A percentile compares a stretch with the other conserved stretches of the same genome.
Conservation (phyloP, 2,329 filamentous ascomycete species). For the Fusarium multiceps region DNA sequence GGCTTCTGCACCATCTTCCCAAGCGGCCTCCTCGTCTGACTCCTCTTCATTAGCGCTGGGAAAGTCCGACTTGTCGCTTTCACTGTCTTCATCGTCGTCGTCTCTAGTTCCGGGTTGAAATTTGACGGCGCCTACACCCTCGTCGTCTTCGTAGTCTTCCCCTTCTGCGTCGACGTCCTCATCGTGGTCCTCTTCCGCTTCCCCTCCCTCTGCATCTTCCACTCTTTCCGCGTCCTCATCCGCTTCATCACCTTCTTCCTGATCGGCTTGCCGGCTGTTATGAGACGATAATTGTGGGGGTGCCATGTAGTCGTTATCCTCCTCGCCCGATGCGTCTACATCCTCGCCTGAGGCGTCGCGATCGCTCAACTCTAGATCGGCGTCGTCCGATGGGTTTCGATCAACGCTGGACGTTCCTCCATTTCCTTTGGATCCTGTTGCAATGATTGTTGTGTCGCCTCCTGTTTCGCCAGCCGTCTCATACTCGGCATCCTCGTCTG, state of each 20-base stretch:
- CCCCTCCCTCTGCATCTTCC: conserved; percentile 45
- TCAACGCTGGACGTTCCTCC: neutral
- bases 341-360: conserved; percentile 57
- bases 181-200: conserved; percentile 50
- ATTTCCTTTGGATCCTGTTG: conserved; percentile 24
- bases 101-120: conserved; percentile 61
- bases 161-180: conserved; percentile 50
- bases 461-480: conserved; percentile 50
- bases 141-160: conserved; percentile 58
- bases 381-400: conserved; percentile 42
- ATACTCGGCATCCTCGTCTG: conserved; percentile 62
- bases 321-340: conserved; percentile 57
- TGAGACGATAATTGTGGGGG: conserved; percentile 43
- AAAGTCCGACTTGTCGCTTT: conserved; percentile 59
- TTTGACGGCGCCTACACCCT: conserved; percentile 68
- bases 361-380: conserved; percentile 53
- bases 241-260: conserved; percentile 48
- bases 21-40: conserved; percentile 56
- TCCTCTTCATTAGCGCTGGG: conserved; percentile 65
- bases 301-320: conserved; percentile 51
- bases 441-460: conserved; percentile 45
- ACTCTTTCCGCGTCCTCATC: conserved; percentile 51
- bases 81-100: conserved; percentile 62
- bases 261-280: conserved; percentile 47
- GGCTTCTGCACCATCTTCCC: conserved; percentile 68